phyloP scores from a whole-genome alignment of 2,329 filamentous ascomycete species.

The Lanzia echinophila region DNA sequence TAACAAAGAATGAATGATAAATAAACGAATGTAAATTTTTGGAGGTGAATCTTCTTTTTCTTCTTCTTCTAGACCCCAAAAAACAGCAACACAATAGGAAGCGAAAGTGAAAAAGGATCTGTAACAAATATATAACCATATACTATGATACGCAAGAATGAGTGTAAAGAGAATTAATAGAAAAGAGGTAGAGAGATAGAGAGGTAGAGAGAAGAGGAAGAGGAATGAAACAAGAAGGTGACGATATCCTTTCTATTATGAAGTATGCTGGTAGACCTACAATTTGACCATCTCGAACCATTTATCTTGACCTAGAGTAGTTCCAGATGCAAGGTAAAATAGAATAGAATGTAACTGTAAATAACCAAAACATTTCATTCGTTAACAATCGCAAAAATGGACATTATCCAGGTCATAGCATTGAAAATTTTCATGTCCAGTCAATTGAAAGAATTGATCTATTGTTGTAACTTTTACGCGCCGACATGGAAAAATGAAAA shows the following conservation, averaged over 20 bases:
- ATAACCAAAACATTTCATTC: slow-evolving; percentile 23
- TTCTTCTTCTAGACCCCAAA: slow-evolving; percentile 8
- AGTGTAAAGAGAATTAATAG: slow-evolving; percentile 10
- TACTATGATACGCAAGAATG: slow-evolving; percentile 5
- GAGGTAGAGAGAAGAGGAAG: too few species aligned
- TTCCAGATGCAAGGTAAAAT: too few species aligned
- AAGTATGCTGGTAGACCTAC: slow-evolving; percentile 12
- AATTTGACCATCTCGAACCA: slow-evolving; percentile 10
- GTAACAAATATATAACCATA: slow-evolving; percentile 17
- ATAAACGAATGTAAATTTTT: slow-evolving; percentile 15
- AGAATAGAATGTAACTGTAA: too few species aligned
- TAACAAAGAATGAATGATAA: slow-evolving; percentile 9
- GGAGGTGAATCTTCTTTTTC: too few species aligned
- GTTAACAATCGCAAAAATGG: slow-evolving; percentile 22
- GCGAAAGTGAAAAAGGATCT: too few species aligned
- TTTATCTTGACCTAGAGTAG: too few species aligned
- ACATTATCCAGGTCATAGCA: slow-evolving; percentile 13
- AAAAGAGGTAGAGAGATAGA: too few species aligned
- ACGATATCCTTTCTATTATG: background rate
- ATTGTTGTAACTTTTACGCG: slow-evolving; percentile 27
- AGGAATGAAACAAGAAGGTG: slow-evolving; percentile 20
- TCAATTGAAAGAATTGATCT: slow-evolving; percentile 4
- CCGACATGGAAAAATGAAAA: slow-evolving; percentile 13
- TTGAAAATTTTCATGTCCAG: slow-evolving; percentile 13
- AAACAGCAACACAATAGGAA: background rate